Conservation (phyloP, 139 green algal species). For the Coelastrella sp. region DNA sequence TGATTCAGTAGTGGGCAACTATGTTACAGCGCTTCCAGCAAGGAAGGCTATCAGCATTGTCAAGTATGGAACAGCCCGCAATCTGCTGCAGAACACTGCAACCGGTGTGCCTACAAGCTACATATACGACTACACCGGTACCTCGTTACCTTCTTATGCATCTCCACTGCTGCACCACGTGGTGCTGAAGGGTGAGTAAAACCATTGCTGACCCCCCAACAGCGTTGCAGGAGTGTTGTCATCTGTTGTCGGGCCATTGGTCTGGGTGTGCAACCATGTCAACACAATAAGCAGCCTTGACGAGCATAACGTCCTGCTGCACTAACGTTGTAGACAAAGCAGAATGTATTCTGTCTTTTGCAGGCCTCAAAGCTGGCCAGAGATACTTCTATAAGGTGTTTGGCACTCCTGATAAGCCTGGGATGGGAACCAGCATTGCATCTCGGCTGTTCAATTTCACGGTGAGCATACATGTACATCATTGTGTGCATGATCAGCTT, state of each 20-base stretch:
- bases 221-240: not conserved
- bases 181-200: conserved; percentile 9
- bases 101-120: conserved; percentile 16
- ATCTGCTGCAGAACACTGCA: not conserved
- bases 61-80: not conserved
- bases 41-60: not conserved
- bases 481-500: no score
- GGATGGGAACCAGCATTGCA: not conserved
- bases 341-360: not conserved
- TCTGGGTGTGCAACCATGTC: not conserved
- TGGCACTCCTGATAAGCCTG: not conserved
- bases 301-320: not conserved
- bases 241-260: no score
- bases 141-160: not conserved
- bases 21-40: not conserved
- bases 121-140: not conserved
- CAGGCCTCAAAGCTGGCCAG: not conserved
- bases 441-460: conserved; percentile 1
- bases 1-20: not conserved
- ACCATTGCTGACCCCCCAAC: not conserved
- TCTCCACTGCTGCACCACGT: conserved; percentile 42
- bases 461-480: not conserved
- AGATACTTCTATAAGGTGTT: conserved; percentile 16
- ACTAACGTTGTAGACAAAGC: no score
- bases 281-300: not conserved